Base-by-base conservation (phyloP, 805 yeast species). In the Barnettozyma botsteinii region DNA sequence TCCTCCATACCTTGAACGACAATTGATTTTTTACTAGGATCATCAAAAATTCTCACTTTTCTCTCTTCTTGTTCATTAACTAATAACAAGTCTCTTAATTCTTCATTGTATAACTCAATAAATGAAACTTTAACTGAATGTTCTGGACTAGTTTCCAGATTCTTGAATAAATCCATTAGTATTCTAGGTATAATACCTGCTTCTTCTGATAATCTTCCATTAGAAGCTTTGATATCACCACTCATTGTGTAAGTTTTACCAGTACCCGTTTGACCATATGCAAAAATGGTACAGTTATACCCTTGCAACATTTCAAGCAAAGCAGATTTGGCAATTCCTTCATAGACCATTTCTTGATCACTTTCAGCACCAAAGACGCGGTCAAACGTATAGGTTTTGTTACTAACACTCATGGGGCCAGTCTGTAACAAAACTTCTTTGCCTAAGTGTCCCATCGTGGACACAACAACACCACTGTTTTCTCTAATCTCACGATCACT, bases 231-330 rank as follows among this genome's bases (percentile, higher is more conserved):
- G 24, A 79, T 72, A 36, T 82, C 82, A 7, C 94, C 93, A 7
- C 81, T 75, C 88, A 77, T 75, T 6, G 82, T 65, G 53, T 76
- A 75, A 0, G 95, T 85, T 53, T 85, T 85, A 14, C 94, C 94
- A 0, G 93, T 82, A 8, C 94, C 95, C 0, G 94, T 85, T 58
- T 85, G 94, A 1, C 95, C 95, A 62, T 87, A 86, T 0, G 94
- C 93, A 54, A 85, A 75, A 11, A 85, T 72, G 0, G 94, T 81
- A 45, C 86, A 85, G 54, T 85, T 85, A 54, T 80, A 81, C 15
- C 88, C 91, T 25, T 69, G 62, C 33, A 85, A 56, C 56, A 84
- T 69, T 42, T 87, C 94, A n/a, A 69, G 65, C 4, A 79, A 61
- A 14, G 75, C 65, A 11, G 71, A 70, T 30, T 67, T 59, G 0